phyloP scores from a whole-genome alignment of 306 rosid genomes.

The Calophaca sinica region DNA sequence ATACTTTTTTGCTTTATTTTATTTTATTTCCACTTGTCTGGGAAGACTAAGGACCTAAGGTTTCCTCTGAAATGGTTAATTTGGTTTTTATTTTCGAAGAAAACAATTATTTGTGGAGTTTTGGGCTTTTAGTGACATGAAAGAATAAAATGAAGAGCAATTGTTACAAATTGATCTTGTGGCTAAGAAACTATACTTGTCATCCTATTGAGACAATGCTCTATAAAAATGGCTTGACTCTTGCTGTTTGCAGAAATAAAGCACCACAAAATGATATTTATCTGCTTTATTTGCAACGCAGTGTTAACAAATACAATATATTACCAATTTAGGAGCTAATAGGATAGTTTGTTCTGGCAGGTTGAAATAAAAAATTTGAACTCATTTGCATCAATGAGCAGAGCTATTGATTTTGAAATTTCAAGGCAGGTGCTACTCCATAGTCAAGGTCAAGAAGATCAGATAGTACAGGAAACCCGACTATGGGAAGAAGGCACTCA shows the following conservation, averaged over 20 bases:
- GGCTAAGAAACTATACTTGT: conserved; percentile 6
- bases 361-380: conserved; percentile 93
- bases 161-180: not conserved
- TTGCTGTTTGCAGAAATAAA: not conserved
- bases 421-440: conserved; percentile 81
- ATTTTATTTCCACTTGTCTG: not conserved
- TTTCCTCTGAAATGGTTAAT: not conserved
- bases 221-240: not conserved
- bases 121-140: not conserved
- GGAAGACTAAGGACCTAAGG: not conserved
- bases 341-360: conserved; percentile 59
- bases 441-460: conserved; percentile 69
- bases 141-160: conserved; percentile 1
- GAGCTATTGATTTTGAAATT: conserved; percentile 95
- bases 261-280: conserved; percentile 1
- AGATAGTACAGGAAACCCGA: conserved; percentile 91
- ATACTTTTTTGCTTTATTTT: not conserved
- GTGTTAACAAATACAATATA: conserved; percentile 6
- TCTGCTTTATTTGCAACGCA: conserved; percentile 29
- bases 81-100: not conserved
- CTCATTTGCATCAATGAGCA: conserved; percentile 77
- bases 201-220: not conserved
- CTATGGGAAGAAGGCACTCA: conserved; percentile 94
- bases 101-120: conserved; percentile 7
- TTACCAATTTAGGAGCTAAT: conserved; percentile 11